These are phyloP conservation scores for Coleophoma cylindrospora DNA, from an alignment of 2,329 filamentous ascomycete species.

Conservation along the genomic window DNA sequence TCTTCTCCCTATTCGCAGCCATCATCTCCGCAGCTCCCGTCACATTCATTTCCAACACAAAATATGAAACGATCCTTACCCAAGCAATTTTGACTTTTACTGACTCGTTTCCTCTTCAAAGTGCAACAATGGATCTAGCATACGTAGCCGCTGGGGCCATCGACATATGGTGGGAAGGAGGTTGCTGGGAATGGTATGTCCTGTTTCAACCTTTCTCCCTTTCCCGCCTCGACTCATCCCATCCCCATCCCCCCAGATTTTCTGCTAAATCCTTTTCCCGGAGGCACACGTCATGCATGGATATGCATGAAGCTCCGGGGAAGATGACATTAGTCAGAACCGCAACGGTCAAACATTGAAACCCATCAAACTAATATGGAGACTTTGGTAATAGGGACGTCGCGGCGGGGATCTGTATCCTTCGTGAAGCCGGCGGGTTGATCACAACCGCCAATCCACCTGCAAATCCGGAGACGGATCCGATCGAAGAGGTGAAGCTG, in stretches of 20 bases:
- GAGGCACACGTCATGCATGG: too few relatives aligned
- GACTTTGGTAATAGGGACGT: constrained; percentile 55
- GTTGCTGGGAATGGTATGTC: constrained; percentile 71
- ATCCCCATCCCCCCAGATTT: not conserved
- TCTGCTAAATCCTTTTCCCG: not conserved
- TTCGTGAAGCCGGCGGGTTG: constrained; percentile 69
- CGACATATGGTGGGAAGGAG: constrained; percentile 81
- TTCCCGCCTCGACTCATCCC: too few relatives aligned
- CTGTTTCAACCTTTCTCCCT: too few relatives aligned
- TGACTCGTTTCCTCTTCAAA: constrained; percentile 21
- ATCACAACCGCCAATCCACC: constrained; percentile 72
- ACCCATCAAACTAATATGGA: not conserved
- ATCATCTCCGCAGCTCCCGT: too few relatives aligned
- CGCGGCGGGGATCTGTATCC: constrained; percentile 67
- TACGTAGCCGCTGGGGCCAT: constrained; percentile 72
- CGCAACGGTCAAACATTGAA: too few relatives aligned
- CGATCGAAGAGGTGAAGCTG: constrained; percentile 54
- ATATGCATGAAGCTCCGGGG: too few relatives aligned
- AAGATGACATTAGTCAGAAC: too few relatives aligned
- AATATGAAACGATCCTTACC: not conserved
- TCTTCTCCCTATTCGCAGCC: not conserved
- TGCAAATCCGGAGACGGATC: constrained; percentile 44
- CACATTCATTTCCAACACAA: not conserved
- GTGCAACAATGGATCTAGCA: constrained; percentile 68
- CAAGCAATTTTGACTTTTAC: too few relatives aligned